Conservation (phyloP, 2,329 filamentous ascomycete species). For the Cladosporium sp. region DNA sequence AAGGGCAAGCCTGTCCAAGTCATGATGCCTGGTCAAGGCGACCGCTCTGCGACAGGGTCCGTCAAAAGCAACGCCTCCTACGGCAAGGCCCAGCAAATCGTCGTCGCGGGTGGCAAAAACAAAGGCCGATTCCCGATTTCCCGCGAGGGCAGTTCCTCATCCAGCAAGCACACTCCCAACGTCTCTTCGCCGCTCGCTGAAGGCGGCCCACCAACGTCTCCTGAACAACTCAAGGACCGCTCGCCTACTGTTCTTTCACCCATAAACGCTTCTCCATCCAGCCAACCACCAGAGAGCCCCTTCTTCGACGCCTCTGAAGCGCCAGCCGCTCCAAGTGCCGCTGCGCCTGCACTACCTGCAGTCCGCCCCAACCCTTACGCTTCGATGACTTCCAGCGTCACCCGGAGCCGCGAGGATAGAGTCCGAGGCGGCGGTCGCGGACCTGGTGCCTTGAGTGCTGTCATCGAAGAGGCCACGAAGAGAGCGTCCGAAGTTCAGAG, state of each 20-base stretch:
- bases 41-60: slow-evolving; percentile 33
- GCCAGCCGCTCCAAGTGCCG: slow-evolving; percentile 21
- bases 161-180: slow-evolving; percentile 29
- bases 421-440: slow-evolving; percentile 26
- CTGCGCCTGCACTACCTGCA: background rate
- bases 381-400: slow-evolving; percentile 36
- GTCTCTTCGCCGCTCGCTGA: slow-evolving; percentile 36
- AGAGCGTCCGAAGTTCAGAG: slow-evolving; percentile 34
- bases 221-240: slow-evolving; percentile 30
- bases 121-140: slow-evolving; percentile 35
- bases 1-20: slow-evolving; percentile 32
- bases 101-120: slow-evolving; percentile 40
- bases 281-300: slow-evolving; percentile 32
- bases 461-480: slow-evolving; percentile 48
- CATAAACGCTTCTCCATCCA: slow-evolving; percentile 23
- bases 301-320: slow-evolving; percentile 38
- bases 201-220: slow-evolving; percentile 33
- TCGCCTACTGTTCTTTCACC: slow-evolving; percentile 8
- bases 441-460: slow-evolving; percentile 41
- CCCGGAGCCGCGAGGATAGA: slow-evolving; percentile 21
- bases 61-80: slow-evolving; percentile 42
- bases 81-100: slow-evolving; percentile 48
- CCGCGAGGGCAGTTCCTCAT: slow-evolving; percentile 28
- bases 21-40: slow-evolving; percentile 41
- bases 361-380: slow-evolving; percentile 42